Conservation (phyloP, 2,329 filamentous ascomycete genomes). For the Verticillium klebahnii region DNA sequence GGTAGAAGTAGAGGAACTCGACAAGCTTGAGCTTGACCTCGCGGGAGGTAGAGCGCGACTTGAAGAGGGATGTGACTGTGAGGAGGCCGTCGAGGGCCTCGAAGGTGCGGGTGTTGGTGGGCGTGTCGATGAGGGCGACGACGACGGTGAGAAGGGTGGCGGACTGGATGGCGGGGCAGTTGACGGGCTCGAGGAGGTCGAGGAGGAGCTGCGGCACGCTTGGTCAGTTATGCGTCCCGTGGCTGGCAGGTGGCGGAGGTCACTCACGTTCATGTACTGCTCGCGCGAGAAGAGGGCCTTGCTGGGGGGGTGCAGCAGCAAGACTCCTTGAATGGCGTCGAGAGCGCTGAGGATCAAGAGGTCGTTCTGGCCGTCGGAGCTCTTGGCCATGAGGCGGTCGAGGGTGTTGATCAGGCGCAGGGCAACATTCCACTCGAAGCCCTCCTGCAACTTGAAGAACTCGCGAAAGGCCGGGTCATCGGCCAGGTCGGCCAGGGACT, state of each 20-base stretch:
- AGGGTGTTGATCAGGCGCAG: constrained; percentile 81
- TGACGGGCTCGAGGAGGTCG: constrained; percentile 87
- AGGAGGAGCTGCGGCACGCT: constrained; percentile 62
- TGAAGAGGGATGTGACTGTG: constrained; percentile 89
- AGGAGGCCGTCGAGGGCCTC: constrained; percentile 88
- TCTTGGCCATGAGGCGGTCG: constrained; percentile 79
- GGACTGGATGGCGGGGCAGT: constrained; percentile 88
- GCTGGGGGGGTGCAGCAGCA: constrained; percentile 86
- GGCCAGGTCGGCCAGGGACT: constrained; percentile 64
- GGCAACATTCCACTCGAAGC: constrained; percentile 96
- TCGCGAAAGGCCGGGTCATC: constrained; percentile 88
- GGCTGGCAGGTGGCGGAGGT: neutral
- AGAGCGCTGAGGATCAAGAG: constrained; percentile 82
- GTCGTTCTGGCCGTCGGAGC: constrained; percentile 78
- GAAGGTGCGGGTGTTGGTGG: constrained; percentile 85
- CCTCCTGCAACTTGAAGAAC: constrained; percentile 95
- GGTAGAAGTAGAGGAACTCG: constrained; percentile 97
- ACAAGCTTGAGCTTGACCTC: constrained; percentile 95
- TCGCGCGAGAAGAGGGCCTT: constrained; percentile 83
- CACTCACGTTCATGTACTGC: constrained; percentile 83
- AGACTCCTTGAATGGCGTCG: constrained; percentile 80
- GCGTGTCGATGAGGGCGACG: constrained; percentile 79
- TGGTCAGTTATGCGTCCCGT: too few relatives aligned
- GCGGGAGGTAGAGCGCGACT: constrained; percentile 75
- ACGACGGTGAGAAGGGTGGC: constrained; percentile 87